A percentile compares a stretch with the other conserved stretches of the same genome.
Evolutionary conservation across 2,329 filamentous ascomycete genomes (phyloP).

Genomic region (Zymoseptoria tritici): DNA sequence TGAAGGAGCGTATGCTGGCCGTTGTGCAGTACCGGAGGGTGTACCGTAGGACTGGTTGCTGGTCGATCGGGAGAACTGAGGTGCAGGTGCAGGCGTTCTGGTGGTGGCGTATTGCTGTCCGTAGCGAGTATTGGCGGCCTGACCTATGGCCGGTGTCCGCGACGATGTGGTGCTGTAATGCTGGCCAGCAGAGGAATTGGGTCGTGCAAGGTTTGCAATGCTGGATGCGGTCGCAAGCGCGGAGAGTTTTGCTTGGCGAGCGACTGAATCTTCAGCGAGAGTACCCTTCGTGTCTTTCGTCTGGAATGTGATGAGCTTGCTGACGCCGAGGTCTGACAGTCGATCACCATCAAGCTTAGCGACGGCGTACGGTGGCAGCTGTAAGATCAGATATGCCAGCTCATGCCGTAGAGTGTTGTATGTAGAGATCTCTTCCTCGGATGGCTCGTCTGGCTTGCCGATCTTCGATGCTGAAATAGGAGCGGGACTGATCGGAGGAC

Average conservation of each 20-base stretch:
- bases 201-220: conserved; percentile 24
- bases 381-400: conserved; percentile 63
- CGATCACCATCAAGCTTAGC: conserved; percentile 81
- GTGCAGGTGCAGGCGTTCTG: conserved; percentile 20
- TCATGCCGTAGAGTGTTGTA: conserved; percentile 73
- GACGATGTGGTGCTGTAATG: conserved; percentile 29
- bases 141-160: conserved; percentile 29
- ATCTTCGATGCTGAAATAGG: conserved; percentile 48
- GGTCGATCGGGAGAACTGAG: conserved; percentile 23
- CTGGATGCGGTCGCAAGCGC: conserved; percentile 28
- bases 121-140: conserved; percentile 30
- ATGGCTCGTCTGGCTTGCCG: conserved; percentile 59
- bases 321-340: conserved; percentile 74
- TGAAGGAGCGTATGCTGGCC: conserved; percentile 17
- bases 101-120: conserved; percentile 22
- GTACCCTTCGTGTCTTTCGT: conserved; percentile 67
- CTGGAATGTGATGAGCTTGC: conserved; percentile 66
- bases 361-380: conserved; percentile 75
- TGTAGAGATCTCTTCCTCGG: conserved; percentile 48
- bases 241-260: conserved; percentile 35
- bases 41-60: conserved; percentile 25
- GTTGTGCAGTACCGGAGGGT: conserved; percentile 14
- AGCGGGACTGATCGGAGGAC: conserved; percentile 50
- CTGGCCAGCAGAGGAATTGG: conserved; percentile 24
- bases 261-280: conserved; percentile 71